Evolutionary conservation across 345 rosid species (phyloP).

Genomic region (Toxicodendron radicans): DNA sequence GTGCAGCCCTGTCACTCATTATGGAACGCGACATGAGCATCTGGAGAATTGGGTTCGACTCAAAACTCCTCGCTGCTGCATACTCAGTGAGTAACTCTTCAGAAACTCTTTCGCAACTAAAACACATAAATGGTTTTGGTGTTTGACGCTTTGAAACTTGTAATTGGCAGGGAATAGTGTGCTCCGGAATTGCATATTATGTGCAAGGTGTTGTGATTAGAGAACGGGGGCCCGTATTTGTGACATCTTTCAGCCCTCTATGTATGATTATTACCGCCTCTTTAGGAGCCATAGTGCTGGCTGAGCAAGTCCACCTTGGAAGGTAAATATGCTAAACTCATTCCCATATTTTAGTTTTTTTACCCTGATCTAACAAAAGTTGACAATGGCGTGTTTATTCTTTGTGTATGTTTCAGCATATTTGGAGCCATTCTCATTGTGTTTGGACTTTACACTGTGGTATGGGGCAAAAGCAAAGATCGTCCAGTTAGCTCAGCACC

Average conservation of each 20-base stretch:
- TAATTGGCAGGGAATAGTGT: slow-evolving; percentile 66
- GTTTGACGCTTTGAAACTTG: neutral
- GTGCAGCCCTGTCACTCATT: slow-evolving; percentile 46
- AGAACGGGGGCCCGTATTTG: slow-evolving; percentile 80
- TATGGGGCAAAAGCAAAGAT: slow-evolving; percentile 95
- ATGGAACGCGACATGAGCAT: slow-evolving; percentile 68
- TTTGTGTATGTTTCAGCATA: slow-evolving; percentile 42
- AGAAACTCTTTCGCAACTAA: no score
- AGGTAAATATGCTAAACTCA: slow-evolving; percentile 43
- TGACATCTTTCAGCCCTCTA: slow-evolving; percentile 78
- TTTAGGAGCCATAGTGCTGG: slow-evolving; percentile 60
- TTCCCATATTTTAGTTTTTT: neutral
- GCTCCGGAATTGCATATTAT: slow-evolving; percentile 87
- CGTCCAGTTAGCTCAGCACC: neutral
- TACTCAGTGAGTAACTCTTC: slow-evolving; percentile 58
- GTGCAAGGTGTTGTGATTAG: slow-evolving; percentile 70
- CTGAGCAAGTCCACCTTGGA: slow-evolving; percentile 74
- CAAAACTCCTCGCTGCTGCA: slow-evolving; percentile 70
- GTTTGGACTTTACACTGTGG: slow-evolving; percentile 70
- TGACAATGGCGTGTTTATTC: neutral
- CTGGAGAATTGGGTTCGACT: slow-evolving; percentile 81
- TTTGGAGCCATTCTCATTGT: slow-evolving; percentile 80
- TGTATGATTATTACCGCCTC: slow-evolving; percentile 85
- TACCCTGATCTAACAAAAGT: neutral
- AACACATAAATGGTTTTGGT: no score